Evolutionary conservation across 257 asterid genomes (phyloP).

Genomic region (Nicotiana obtusifolia): DNA sequence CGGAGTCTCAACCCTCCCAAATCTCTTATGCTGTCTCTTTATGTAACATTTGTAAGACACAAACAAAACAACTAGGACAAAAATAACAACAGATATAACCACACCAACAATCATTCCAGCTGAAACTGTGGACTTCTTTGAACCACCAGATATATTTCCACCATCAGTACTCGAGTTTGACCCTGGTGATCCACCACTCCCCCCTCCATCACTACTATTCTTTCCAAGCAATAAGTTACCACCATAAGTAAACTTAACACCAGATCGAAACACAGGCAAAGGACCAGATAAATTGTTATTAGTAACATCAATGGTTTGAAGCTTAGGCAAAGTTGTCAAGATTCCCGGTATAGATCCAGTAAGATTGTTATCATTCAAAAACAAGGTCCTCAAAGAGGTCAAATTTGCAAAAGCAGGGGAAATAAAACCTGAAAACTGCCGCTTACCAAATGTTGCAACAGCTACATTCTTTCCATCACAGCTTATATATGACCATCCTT

Average conservation of each 20-base stretch:
- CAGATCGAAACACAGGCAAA: slow-evolving; percentile 33
- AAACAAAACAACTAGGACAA: slow-evolving; percentile 48
- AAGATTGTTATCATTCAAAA: slow-evolving; percentile 63
- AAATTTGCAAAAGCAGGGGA: slow-evolving; percentile 69
- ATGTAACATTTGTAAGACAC: slow-evolving; percentile 64
- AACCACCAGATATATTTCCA: slow-evolving; percentile 35
- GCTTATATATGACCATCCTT: slow-evolving; percentile 43
- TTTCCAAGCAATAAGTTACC: slow-evolving; percentile 62
- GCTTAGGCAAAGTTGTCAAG: slow-evolving; percentile 50
- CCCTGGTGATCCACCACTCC: slow-evolving; percentile 30
- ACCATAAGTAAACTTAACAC: slow-evolving; percentile 29
- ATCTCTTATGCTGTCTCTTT: slow-evolving; percentile 45
- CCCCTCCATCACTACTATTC: slow-evolving; percentile 33
- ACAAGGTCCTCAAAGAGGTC: slow-evolving; percentile 56
- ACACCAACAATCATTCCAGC: slow-evolving; percentile 73
- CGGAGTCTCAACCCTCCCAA: slow-evolving; percentile 43
- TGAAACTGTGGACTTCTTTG: slow-evolving; percentile 34
- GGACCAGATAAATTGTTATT: slow-evolving; percentile 69
- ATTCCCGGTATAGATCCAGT: slow-evolving; percentile 55
- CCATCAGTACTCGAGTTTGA: slow-evolving; percentile 14
- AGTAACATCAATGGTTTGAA: slow-evolving; percentile 61
- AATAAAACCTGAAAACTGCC: slow-evolving; percentile 52
- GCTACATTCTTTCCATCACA: slow-evolving; percentile 70
- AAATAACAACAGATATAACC: slow-evolving; percentile 49
- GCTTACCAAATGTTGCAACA: slow-evolving; percentile 46